A percentile compares a stretch with the other conserved stretches of the same genome.
Evolutionary conservation across 2,329 filamentous ascomycete genomes (phyloP).

Genomic region (Orbilia brochopaga): DNA sequence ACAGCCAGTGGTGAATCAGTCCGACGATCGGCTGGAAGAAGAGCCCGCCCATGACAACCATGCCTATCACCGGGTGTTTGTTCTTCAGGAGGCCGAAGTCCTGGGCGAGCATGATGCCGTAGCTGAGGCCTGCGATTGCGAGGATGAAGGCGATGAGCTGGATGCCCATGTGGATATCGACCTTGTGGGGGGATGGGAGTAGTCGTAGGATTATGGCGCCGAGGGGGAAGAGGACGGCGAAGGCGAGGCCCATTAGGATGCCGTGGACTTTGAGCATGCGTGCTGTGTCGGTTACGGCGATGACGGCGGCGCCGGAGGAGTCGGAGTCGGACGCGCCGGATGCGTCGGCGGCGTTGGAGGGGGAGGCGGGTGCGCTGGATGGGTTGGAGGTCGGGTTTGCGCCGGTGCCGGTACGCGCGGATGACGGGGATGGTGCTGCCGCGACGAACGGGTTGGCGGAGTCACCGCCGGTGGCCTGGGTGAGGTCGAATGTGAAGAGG

Average conservation of each 20-base stretch:
- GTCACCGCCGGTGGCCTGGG: conserved; percentile 56
- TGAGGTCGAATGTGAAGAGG: conserved; percentile 63
- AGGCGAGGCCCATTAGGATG: conserved; percentile 67
- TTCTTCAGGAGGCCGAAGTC: conserved; percentile 59
- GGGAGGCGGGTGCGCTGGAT: neutral
- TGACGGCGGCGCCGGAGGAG: neutral
- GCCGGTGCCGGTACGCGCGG: neutral
- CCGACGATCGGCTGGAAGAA: conserved; percentile 67
- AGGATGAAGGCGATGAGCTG: conserved; percentile 65
- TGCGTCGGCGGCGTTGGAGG: conserved; percentile 4
- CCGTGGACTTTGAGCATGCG: conserved; percentile 35
- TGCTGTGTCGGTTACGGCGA: neutral
- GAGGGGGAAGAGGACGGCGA: conserved; percentile 67
- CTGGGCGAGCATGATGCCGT: conserved; percentile 61
- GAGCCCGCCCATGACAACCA: conserved; percentile 64
- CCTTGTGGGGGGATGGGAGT: conserved; percentile 60
- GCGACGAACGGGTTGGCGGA: conserved; percentile 56
- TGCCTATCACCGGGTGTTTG: conserved; percentile 66
- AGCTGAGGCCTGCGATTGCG: conserved; percentile 68
- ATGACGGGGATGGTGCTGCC: conserved; percentile 10
- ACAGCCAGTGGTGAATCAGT: conserved; percentile 66
- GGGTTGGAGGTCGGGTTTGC: neutral
- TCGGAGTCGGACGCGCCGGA: conserved; percentile 29
- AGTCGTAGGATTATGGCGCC: conserved; percentile 68
- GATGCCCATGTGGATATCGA: conserved; percentile 63